phyloP scores from a whole-genome alignment of 257 asterid genomes.

The Fraxinus excelsior region DNA sequence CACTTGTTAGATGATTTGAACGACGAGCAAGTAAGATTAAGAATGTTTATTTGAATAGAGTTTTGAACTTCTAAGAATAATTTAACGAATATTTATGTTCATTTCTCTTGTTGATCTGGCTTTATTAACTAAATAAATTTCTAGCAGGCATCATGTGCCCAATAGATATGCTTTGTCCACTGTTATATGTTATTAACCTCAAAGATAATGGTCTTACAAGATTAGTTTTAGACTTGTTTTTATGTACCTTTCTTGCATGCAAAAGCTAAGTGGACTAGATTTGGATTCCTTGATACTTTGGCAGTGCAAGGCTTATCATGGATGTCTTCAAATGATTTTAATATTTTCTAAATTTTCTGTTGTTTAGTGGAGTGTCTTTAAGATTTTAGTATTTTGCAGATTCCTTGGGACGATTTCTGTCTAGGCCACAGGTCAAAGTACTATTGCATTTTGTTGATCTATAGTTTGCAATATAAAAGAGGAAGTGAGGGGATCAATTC shows the following conservation, averaged over 20 bases:
- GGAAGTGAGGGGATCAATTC: background rate
- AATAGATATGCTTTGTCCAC: background rate
- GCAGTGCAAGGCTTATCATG: background rate
- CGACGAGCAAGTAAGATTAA: constrained; percentile 88
- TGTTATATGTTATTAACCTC: background rate
- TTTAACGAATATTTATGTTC: background rate
- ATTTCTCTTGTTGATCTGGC: background rate
- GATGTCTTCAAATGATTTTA: background rate
- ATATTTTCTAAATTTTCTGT: background rate
- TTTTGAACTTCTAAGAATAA: background rate
- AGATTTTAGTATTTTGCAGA: background rate
- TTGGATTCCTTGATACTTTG: background rate
- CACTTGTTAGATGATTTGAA: constrained; percentile 53
- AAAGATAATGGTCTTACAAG: background rate
- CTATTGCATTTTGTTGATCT: background rate
- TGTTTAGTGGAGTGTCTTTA: background rate
- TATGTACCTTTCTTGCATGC: background rate
- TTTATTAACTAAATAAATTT: background rate
- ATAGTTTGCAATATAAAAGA: background rate
- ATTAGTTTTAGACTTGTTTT: background rate
- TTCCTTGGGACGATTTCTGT: background rate
- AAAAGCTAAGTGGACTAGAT: background rate
- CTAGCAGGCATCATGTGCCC: background rate
- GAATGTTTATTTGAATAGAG: constrained; percentile 20
- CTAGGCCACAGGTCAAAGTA: background rate